A percentile compares a stretch with the other conserved stretches of the same genome.
phyloP scores from a whole-genome alignment of 106 monocot genomes.

The Dendrobium nobile region DNA sequence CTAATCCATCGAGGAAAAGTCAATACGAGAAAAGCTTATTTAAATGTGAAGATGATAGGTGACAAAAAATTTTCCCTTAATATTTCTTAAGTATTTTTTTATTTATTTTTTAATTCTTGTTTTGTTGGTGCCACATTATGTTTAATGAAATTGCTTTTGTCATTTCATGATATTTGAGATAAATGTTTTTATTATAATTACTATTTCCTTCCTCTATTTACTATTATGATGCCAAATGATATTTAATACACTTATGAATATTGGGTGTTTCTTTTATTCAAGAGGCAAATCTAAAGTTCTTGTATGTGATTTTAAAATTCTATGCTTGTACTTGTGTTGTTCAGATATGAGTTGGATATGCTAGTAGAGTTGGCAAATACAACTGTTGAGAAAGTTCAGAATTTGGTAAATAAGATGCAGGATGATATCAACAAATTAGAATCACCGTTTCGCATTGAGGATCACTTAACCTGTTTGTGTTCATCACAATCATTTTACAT shows the following conservation, averaged over 20 bases:
- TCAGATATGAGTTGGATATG: constrained; percentile 89
- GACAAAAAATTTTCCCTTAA: too few relatives aligned
- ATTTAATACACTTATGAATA: too few relatives aligned
- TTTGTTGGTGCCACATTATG: neutral
- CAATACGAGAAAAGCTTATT: too few relatives aligned
- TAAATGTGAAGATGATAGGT: too few relatives aligned
- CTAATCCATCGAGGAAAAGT: too few relatives aligned
- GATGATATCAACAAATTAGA: constrained; percentile 51
- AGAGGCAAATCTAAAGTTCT: too few relatives aligned
- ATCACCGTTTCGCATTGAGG: constrained; percentile 48
- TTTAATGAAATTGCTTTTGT: neutral
- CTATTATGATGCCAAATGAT: too few relatives aligned
- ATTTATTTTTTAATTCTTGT: neutral
- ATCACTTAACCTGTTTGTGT: constrained; percentile 62
- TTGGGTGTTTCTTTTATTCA: neutral
- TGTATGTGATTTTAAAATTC: neutral
- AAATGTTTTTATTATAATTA: too few relatives aligned
- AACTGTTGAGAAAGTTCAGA: constrained; percentile 51
- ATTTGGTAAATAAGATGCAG: constrained; percentile 57
- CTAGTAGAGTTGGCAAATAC: constrained; percentile 64
- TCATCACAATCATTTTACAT: neutral
- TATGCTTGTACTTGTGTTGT: neutral
- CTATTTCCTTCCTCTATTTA: too few relatives aligned
- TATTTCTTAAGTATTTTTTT: too few relatives aligned
- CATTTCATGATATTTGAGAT: too few relatives aligned